These are phyloP conservation scores for Juncus inflexus DNA, from an alignment of 176 grass and related monocot species.

Conservation along the genomic window DNA sequence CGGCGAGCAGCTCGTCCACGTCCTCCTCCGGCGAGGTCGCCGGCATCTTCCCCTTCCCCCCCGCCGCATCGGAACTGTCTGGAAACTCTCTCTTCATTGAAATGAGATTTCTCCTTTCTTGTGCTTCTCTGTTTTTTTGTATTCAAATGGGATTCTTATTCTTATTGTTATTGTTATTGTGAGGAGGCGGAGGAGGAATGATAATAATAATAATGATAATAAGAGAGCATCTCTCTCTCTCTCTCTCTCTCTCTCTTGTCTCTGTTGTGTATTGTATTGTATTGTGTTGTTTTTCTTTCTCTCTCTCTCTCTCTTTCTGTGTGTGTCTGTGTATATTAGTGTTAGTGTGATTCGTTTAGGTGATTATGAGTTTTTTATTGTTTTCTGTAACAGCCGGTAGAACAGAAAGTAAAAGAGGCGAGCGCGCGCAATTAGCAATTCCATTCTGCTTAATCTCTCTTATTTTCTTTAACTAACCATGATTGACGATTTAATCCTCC, in stretches of 20 bases:
- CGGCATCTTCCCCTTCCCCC: constrained; percentile 36
- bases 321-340: constrained; percentile 4
- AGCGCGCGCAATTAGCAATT: no score
- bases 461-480: not conserved
- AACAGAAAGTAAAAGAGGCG: not conserved
- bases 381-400: not conserved
- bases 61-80: constrained; percentile 31
- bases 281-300: constrained; percentile 1
- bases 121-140: constrained; percentile 30
- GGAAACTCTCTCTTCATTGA: constrained; percentile 83
- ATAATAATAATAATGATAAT: constrained; percentile 21
- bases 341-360: not conserved
- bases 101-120: constrained; percentile 6
- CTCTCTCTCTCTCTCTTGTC: not conserved
- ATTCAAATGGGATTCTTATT: not conserved
- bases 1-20: constrained; percentile 78
- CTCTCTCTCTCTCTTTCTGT: constrained; percentile 15
- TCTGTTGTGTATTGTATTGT: no score
- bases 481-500: not conserved
- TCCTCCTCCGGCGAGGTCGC: constrained; percentile 48
- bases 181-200: not conserved
- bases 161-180: constrained; percentile 35
- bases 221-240: constrained; percentile 31
- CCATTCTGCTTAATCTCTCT: constrained; percentile 17
- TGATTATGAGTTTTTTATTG: constrained; percentile 3